These are phyloP conservation scores for Podospora australis DNA, from an alignment of 495 filamentous ascomycete genomes.

Conservation along the genomic window DNA sequence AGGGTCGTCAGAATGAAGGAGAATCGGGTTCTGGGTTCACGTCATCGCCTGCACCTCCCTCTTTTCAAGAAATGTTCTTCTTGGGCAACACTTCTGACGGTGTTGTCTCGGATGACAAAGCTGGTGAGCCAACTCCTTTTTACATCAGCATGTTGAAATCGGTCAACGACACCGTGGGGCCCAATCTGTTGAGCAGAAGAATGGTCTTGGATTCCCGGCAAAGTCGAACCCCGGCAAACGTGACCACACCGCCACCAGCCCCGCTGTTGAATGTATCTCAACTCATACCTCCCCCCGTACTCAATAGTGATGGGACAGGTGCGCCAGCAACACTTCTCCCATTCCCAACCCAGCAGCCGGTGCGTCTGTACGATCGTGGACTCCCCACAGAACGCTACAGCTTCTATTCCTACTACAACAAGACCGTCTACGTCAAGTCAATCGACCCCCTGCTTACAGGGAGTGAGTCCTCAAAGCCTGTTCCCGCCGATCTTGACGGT, in stretches of 20 bases:
- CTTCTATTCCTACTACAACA: constrained; percentile 89
- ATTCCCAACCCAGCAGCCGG: constrained; percentile 63
- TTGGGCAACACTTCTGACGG: constrained; percentile 78
- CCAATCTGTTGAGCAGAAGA: constrained; percentile 33
- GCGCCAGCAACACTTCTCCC: constrained; percentile 65
- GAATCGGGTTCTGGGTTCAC: constrained; percentile 30
- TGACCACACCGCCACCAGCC: too few relatives aligned
- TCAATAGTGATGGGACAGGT: constrained; percentile 61
- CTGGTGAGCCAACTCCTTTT: constrained; percentile 64
- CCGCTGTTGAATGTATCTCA: constrained; percentile 40
- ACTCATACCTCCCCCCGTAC: constrained; percentile 53
- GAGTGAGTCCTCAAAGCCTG: constrained; percentile 25
- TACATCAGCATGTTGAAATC: constrained; percentile 50
- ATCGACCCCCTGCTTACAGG: constrained; percentile 22
- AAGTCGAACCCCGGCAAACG: constrained; percentile 2
- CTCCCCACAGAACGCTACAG: constrained; percentile 79
- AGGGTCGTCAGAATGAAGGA: constrained; percentile 1
- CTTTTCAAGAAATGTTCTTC: constrained; percentile 63
- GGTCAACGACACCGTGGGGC: constrained; percentile 25
- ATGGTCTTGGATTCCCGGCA: constrained; percentile 7
- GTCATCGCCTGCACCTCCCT: constrained; percentile 36
- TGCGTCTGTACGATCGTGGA: constrained; percentile 81
- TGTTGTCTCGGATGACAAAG: constrained; percentile 49
- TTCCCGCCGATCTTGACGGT: constrained; percentile 55
- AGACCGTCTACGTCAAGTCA: constrained; percentile 71